Base-by-base conservation (phyloP, 2,329 filamentous ascomycete genomes). In the Alternaria arborescens region DNA sequence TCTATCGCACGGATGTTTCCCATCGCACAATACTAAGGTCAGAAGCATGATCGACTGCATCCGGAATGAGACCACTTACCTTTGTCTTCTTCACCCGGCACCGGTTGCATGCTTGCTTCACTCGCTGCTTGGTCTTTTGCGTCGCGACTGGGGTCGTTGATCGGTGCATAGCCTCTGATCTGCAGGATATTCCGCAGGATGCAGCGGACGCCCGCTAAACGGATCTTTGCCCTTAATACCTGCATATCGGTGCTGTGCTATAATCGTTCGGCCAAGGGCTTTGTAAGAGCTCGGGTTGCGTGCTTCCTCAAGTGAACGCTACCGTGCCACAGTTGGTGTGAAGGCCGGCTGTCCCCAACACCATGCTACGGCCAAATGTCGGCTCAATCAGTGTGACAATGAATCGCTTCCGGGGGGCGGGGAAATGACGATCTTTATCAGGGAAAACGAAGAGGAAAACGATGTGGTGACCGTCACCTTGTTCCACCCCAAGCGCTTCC, bases 61-160 rank as follows among this genome's bases (percentile, higher is more conserved):
- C 38, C 24, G 28, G n/a, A 41, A 32, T 8, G 10, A 32, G 3
- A 53, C 5, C 7, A 26, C 38, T 56, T 48, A 60, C 55, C 32
- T 65, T 65, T 42, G 28, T 24, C 55, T 65, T 62, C 34, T 60
- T 65, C 6, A 50, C 30, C 20, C 26, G 14, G 59, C 56, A 65
- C 14, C 6, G 12, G 20, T 65, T 52, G 40, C 48, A 65, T 2
- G 59, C 62, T 5, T 62, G 16, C n/a, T 60, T 62, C 8, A 60
- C 59, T 54, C 22, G 22, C n/a, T 65, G 5, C 26, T 36, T 59
- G 7, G 42, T 32, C 4, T 16, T 62, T n/a, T 60, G 22, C 12
- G 59, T 61, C 2, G 20, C 46, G 3, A 34, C 14, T 32, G 3
- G 18, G 22, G 32, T 38, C 16, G 16, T 58, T 43, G 8, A 14